These are phyloP conservation scores for Xylariaceae sp. DNA, from an alignment of 2,329 filamentous ascomycete species.

Conservation along the genomic window DNA sequence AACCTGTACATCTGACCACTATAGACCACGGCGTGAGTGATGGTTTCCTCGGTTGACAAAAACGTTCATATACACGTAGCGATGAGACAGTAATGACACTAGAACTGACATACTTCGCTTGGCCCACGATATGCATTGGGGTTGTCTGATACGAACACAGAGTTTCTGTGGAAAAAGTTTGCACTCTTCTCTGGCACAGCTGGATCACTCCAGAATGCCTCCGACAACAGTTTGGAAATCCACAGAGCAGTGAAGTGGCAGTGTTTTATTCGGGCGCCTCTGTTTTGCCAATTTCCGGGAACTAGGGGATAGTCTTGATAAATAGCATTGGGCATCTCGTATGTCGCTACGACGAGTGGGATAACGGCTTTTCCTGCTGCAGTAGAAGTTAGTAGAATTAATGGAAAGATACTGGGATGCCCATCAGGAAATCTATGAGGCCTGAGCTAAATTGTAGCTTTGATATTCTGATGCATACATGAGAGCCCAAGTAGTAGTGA, in stretches of 20 bases:
- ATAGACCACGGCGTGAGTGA: not conserved
- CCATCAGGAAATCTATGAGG: too few species aligned
- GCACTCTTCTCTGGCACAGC: not conserved
- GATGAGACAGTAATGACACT: not conserved
- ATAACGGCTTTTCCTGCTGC: too few species aligned
- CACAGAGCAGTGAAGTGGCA: not conserved
- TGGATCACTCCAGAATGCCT: slow-evolving; percentile 8
- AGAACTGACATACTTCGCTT: not conserved
- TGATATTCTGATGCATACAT: too few species aligned
- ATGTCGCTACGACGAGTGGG: too few species aligned
- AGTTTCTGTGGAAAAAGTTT: slow-evolving; percentile 9
- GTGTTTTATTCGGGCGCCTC: not conserved
- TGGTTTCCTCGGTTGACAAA: not conserved
- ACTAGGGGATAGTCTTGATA: not conserved
- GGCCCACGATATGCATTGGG: too few species aligned
- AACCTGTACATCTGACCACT: not conserved
- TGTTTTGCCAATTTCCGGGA: too few species aligned
- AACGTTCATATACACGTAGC: not conserved
- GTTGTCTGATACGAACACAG: not conserved
- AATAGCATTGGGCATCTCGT: not conserved
- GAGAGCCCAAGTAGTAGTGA: too few species aligned
- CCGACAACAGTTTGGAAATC: slow-evolving; percentile 9
- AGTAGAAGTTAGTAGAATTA: too few species aligned
- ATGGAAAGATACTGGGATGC: too few species aligned
- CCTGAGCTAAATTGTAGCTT: too few species aligned